phyloP scores from a whole-genome alignment of 2,329 filamentous ascomycete genomes.

The Calonectria henricotiae region DNA sequence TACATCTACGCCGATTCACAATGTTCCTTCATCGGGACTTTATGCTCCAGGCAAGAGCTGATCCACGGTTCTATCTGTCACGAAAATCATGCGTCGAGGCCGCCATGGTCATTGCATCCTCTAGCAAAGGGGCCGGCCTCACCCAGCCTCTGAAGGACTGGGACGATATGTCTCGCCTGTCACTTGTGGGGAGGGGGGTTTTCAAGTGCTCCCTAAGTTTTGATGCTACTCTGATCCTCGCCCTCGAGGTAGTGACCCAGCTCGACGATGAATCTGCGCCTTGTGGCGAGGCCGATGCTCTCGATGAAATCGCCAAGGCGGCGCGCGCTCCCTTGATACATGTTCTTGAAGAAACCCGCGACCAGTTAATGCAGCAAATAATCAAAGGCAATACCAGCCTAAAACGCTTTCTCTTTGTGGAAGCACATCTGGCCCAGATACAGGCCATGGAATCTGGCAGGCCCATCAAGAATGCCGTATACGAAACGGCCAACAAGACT shows the following conservation, averaged over 20 bases:
- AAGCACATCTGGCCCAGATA: constrained; percentile 48
- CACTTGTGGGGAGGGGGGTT: constrained; percentile 49
- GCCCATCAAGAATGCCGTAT: constrained; percentile 46
- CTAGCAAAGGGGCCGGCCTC: constrained; percentile 40
- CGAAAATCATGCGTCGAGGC: constrained; percentile 50
- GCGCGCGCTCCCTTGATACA: constrained; percentile 45
- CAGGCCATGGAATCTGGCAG: constrained; percentile 46
- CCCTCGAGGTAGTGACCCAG: constrained; percentile 48
- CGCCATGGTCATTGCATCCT: constrained; percentile 47
- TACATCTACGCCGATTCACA: constrained; percentile 50
- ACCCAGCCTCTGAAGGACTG: constrained; percentile 39
- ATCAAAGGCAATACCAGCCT: constrained; percentile 47
- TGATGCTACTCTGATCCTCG: constrained; percentile 49
- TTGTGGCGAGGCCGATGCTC: constrained; percentile 44
- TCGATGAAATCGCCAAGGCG: constrained; percentile 49
- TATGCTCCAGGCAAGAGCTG: constrained; percentile 47
- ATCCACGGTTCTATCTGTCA: constrained; percentile 50
- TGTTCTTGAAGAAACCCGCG: constrained; percentile 41
- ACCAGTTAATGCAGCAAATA: constrained; percentile 46
- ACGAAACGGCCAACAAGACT: constrained; percentile 45
- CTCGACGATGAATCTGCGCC: constrained; percentile 47
- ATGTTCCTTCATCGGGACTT: constrained; percentile 53
- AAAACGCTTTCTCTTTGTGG: constrained; percentile 48
- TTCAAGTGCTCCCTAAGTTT: constrained; percentile 52
- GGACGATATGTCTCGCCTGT: constrained; percentile 48